Conservation (phyloP, 2,329 filamentous ascomycete species). For the Colletotrichum sp. region DNA sequence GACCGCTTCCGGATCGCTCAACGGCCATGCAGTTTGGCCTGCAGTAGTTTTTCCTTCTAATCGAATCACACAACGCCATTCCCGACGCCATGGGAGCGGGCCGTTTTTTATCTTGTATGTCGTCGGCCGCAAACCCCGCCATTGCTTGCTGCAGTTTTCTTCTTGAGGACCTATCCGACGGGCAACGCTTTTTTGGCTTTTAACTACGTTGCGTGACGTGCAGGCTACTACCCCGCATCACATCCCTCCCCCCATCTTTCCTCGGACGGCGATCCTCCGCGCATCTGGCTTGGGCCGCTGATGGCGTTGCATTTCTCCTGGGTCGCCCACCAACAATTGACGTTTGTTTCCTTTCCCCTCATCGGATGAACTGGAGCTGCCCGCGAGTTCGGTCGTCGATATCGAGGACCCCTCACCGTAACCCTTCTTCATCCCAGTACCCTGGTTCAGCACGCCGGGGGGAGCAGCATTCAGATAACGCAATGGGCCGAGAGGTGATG, state of each 20-base stretch:
- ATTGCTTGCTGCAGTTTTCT: not conserved
- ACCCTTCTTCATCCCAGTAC: not conserved
- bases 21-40: not conserved
- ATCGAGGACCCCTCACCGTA: not conserved
- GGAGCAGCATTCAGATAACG: not conserved
- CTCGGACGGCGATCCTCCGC: constrained; percentile 15
- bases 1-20: not conserved
- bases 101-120: not conserved
- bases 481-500: not conserved
- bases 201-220: not conserved
- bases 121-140: not conserved
- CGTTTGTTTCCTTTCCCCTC: not conserved
- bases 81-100: constrained; percentile 8
- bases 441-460: not conserved
- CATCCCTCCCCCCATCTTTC: not conserved
- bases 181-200: not conserved
- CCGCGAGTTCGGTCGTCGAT: not conserved
- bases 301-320: constrained; percentile 9
- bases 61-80: constrained; percentile 8
- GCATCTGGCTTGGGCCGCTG: not conserved
- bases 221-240: not conserved
- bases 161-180: not conserved
- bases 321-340: constrained; percentile 9
- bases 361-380: not conserved
- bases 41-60: not conserved